A percentile compares a stretch with the other conserved stretches of the same genome.
These are phyloP conservation scores for Candida albicans DNA, from an alignment of 1,139 yeast species.

Conservation along the genomic window DNA sequence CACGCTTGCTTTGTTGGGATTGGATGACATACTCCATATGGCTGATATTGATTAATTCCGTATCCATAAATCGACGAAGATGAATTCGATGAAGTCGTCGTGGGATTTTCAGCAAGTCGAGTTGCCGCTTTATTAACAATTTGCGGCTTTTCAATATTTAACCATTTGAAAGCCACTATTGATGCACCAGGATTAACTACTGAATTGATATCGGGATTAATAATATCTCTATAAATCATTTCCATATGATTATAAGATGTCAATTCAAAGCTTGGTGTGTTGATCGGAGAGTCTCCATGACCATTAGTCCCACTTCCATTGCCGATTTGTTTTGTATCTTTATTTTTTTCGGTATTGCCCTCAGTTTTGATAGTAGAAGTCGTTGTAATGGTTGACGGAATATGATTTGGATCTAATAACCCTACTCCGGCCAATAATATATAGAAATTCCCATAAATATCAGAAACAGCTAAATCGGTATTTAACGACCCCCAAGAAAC, in stretches of 20 bases:
- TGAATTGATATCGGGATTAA: constrained; percentile 19
- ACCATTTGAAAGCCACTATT: constrained; percentile 64
- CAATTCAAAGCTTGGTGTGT: constrained; percentile 40
- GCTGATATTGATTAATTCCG: constrained; percentile 57
- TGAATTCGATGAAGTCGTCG: background rate
- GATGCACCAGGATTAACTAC: constrained; percentile 18
- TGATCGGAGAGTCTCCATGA: background rate
- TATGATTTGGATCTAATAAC: constrained; percentile 20
- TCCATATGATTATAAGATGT: constrained; percentile 50
- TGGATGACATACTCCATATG: constrained; percentile 71
- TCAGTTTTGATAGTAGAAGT: background rate
- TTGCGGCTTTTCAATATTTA: constrained; percentile 64
- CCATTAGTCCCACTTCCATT: no score
- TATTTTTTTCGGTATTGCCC: background rate
- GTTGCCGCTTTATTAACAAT: constrained; percentile 55
- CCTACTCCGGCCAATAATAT: constrained; percentile 49
- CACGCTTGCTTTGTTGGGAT: constrained; percentile 70
- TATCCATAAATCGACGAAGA: constrained; percentile 41
- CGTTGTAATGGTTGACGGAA: background rate
- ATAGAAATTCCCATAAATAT: constrained; percentile 50
- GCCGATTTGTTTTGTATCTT: no score
- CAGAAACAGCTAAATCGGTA: constrained; percentile 55
- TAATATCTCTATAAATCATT: constrained; percentile 43
- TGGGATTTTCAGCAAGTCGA: constrained; percentile 17
- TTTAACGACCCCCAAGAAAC: constrained; percentile 53